A percentile compares a stretch with the other conserved stretches of the same genome.
Evolutionary conservation across 2,329 filamentous ascomycete genomes (phyloP).

Genomic region (Torrubiellomyces zombiae): DNA sequence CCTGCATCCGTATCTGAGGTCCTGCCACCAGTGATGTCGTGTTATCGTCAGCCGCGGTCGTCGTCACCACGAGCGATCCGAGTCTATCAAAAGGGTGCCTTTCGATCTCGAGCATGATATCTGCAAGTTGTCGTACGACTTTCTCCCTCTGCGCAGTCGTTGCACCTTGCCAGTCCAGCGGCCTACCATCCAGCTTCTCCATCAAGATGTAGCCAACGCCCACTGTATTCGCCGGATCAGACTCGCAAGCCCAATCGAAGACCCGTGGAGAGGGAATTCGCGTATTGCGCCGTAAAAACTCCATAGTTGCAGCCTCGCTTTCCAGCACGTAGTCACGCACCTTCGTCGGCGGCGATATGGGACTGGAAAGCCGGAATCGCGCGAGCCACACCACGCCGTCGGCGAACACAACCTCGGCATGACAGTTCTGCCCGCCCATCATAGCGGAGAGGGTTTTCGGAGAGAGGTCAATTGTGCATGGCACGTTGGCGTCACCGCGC

Average conservation of each 20-base stretch:
- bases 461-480: conserved; percentile 8
- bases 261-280: conserved; percentile 16
- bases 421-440: conserved; percentile 12
- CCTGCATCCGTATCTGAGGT: conserved; percentile 5
- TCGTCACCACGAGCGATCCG: conserved; percentile 8
- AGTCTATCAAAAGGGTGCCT: conserved; percentile 13
- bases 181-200: conserved; percentile 20
- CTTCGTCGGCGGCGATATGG: conserved; percentile 7
- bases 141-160: conserved; percentile 12
- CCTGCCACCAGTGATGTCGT: too few species aligned
- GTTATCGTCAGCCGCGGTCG: background rate
- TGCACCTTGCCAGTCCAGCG: conserved; percentile 17
- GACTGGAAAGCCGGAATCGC: conserved; percentile 8
- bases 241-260: conserved; percentile 16
- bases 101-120: conserved; percentile 16
- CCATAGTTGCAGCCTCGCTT: conserved; percentile 12
- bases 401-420: conserved; percentile 12
- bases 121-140: conserved; percentile 13
- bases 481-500: conserved; percentile 1
- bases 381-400: conserved; percentile 11
- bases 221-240: conserved; percentile 13
- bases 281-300: conserved; percentile 8
- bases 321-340: conserved; percentile 10
- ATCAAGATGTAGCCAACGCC: conserved; percentile 23
- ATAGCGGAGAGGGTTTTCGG: conserved; percentile 7